These are phyloP conservation scores for Evernia prunastri DNA, from an alignment of 495 filamentous ascomycete species.

Conservation along the genomic window DNA sequence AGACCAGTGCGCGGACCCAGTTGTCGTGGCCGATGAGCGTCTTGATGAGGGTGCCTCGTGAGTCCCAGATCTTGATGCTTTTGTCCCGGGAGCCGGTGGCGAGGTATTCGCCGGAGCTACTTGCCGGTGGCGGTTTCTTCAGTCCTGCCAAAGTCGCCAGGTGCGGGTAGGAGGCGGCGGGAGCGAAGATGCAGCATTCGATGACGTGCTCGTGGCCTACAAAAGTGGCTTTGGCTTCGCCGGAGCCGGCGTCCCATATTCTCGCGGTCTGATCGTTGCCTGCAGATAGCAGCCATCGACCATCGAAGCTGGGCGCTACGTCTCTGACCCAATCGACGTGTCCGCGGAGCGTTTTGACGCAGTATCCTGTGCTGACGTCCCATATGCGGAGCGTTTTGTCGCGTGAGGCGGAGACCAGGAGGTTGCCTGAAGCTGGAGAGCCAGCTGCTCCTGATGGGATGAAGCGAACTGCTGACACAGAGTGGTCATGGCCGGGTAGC, in stretches of 20 bases:
- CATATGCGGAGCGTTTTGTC: slow-evolving; percentile 83
- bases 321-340: slow-evolving; percentile 89
- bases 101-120: slow-evolving; percentile 77
- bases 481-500: slow-evolving; percentile 88
- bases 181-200: slow-evolving; percentile 86
- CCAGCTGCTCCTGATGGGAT: slow-evolving; percentile 65
- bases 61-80: slow-evolving; percentile 85
- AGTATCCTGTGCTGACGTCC: slow-evolving; percentile 91
- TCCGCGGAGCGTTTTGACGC: slow-evolving; percentile 74
- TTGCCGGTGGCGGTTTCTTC: slow-evolving; percentile 69
- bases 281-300: slow-evolving; percentile 71
- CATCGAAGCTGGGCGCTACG: slow-evolving; percentile 75
- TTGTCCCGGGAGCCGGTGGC: slow-evolving; percentile 90
- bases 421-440: slow-evolving; percentile 49
- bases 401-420: slow-evolving; percentile 72
- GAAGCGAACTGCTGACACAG: slow-evolving; percentile 80
- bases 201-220: slow-evolving; percentile 86
- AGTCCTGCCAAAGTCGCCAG: slow-evolving; percentile 75
- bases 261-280: slow-evolving; percentile 77
- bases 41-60: slow-evolving; percentile 77
- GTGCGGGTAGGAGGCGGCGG: slow-evolving; percentile 66
- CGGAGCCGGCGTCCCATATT: slow-evolving; percentile 74
- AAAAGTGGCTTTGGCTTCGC: slow-evolving; percentile 72
- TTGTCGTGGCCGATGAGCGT: slow-evolving; percentile 90
- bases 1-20: slow-evolving; percentile 83